These are phyloP conservation scores for Cyclocybe cylindracea DNA, from an alignment of 768 basidiomycete species.

Conservation along the genomic window DNA sequence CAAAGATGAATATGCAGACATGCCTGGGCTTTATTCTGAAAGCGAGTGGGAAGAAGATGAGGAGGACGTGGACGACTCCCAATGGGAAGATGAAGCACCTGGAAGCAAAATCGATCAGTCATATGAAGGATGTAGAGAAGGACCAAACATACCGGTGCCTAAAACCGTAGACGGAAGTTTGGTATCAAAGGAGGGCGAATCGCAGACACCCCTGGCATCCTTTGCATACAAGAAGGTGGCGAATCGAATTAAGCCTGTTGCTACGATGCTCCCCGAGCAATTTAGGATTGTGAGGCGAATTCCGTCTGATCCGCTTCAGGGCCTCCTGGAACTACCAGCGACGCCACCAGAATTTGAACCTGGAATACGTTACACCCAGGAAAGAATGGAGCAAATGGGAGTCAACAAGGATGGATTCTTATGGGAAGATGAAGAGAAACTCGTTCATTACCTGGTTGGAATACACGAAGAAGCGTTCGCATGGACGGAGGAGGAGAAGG, in stretches of 20 bases:
- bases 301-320: slow-evolving; percentile 33
- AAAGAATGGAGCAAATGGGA: slow-evolving; percentile 23
- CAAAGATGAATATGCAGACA: no score
- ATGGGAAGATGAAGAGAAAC: slow-evolving; percentile 34
- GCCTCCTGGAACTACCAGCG: slow-evolving; percentile 25
- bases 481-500: slow-evolving; percentile 28
- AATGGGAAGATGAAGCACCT: no score
- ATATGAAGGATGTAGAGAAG: no score
- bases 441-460: slow-evolving; percentile 29
- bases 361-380: slow-evolving; percentile 21
- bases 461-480: slow-evolving; percentile 35
- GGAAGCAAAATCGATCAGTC: no score
- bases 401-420: slow-evolving; percentile 32
- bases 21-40: no score
- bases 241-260: slow-evolving; percentile 31
- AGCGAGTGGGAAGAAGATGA: no score
- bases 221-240: slow-evolving; percentile 34
- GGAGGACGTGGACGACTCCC: no score
- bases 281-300: slow-evolving; percentile 27
- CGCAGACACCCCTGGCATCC: no score
- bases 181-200: not conserved
- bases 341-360: slow-evolving; percentile 34
- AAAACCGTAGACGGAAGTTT: not conserved
- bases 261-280: slow-evolving; percentile 32
- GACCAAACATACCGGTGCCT: not conserved